Evolutionary conservation across 106 monocot genomes (phyloP).

Genomic region (Ottelia alismoides): DNA sequence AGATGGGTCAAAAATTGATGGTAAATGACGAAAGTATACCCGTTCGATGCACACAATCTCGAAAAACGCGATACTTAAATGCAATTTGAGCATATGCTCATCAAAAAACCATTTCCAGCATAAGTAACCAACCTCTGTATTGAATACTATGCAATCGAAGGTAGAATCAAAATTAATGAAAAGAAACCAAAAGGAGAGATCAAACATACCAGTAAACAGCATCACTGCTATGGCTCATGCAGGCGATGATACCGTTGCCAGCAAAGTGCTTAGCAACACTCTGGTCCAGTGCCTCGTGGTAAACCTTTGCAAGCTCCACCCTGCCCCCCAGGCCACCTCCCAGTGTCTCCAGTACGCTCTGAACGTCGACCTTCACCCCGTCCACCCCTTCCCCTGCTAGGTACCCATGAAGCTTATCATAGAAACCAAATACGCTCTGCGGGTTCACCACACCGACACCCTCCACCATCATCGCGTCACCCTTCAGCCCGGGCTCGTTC

Average conservation of each 20-base stretch:
- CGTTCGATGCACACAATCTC: neutral
- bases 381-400: constrained; percentile 60
- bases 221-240: constrained; percentile 94
- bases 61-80: neutral
- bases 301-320: constrained; percentile 54
- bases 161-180: neutral
- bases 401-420: constrained; percentile 66
- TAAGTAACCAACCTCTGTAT: no score
- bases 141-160: no score
- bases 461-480: constrained; percentile 47
- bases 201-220: constrained; percentile 59
- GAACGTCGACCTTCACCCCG: constrained; percentile 94
- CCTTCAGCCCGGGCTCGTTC: constrained; percentile 68
- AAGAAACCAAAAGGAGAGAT: neutral
- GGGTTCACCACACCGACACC: constrained; percentile 82
- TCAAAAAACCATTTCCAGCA: no score
- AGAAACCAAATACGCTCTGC: constrained; percentile 51
- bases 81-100: neutral
- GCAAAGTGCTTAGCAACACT: constrained; percentile 76
- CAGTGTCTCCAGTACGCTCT: constrained; percentile 82
- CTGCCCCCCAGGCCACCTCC: constrained; percentile 68
- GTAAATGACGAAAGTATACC: no score
- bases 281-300: constrained; percentile 78
- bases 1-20: no score
- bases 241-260: constrained; percentile 85